Evolutionary conservation across 768 basidiomycete species (phyloP), one percentile per base, ranked within the genome.

Genomic region (Harrya chromipes): DNA sequence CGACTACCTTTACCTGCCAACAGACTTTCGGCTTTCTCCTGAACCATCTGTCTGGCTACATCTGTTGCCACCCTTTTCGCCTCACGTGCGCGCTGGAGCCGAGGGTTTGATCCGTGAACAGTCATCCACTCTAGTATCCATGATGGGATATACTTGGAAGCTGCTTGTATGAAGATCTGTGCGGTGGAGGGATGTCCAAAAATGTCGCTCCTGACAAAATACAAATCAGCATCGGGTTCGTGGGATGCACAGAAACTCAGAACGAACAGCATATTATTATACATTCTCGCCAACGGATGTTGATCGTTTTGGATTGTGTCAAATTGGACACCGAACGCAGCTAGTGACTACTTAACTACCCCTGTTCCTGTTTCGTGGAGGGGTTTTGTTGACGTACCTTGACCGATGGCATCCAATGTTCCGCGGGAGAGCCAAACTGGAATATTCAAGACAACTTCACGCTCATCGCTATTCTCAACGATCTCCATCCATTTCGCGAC

Each of bases 281-380:
- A 64, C n/a, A 29, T 40, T 13, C 5, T 51, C 10, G 34, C 39
- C 13, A 62, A 11, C 3, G 55, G 55, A 4, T 61, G 55, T 3
- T 33, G 17, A 34, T 51, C 45, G n/a, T 58, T 39, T 13, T 52
- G 12, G 27, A 60, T 6, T 13, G 49, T 34, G 5, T 21, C 42
- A 36, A 80, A 79, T 26, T 68, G 69, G 55, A 79, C 72, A 45
- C 78, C 79, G 50, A 81, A 81, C 33, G 77, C 77, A 46, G 73
- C 78, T 67, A 24, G 33, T 19, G 19, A 14, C 6, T 14, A 20
- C 19, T 29, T 4, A 20, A 16, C 13, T 21, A 26, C 20, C 7
- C 8, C 10, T 20, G 29, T 43, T 17, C 23, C 23, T 19, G 11
- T 41, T 8, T 1, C 8, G 6, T 16, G 16, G 34, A 17, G 24